Evolutionary conservation across 345 rosid genomes (phyloP).

Genomic region (Orychophragmus violaceus): DNA sequence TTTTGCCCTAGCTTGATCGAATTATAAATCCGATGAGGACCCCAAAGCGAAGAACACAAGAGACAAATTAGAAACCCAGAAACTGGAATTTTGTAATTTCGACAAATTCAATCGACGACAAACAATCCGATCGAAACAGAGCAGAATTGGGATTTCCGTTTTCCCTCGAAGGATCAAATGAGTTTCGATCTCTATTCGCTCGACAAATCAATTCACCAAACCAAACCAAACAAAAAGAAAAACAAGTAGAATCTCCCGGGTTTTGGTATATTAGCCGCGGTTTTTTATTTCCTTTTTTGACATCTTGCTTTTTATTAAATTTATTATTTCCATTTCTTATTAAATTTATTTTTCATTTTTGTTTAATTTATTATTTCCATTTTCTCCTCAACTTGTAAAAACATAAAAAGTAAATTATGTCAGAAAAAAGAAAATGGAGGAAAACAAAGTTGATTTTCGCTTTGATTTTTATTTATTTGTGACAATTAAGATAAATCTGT

Average conservation of each 20-base stretch:
- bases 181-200: constrained; percentile 22
- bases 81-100: not conserved
- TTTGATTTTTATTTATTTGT: not conserved
- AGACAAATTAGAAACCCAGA: constrained; percentile 19
- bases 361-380: too few relatives aligned
- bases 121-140: not conserved
- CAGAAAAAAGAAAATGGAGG: not conserved
- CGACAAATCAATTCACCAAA: constrained; percentile 11
- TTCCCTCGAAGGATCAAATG: not conserved
- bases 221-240: not conserved
- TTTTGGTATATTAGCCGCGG: constrained; percentile 27
- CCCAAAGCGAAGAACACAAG: not conserved
- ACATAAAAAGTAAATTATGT: not conserved
- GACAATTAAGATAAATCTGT: not conserved
- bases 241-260: constrained; percentile 29
- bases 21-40: constrained; percentile 11
- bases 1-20: constrained; percentile 14
- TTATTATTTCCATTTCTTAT: not conserved
- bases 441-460: not conserved
- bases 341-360: not conserved
- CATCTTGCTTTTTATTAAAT: too few relatives aligned
- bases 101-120: not conserved
- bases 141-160: not conserved
- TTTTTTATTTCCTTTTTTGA: not conserved
- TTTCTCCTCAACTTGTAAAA: not conserved